Evolutionary conservation across 2,329 filamentous ascomycete genomes (phyloP), one percentile per base, ranked within the genome.

Genomic region (Colletotrichum tofieldiae): DNA sequence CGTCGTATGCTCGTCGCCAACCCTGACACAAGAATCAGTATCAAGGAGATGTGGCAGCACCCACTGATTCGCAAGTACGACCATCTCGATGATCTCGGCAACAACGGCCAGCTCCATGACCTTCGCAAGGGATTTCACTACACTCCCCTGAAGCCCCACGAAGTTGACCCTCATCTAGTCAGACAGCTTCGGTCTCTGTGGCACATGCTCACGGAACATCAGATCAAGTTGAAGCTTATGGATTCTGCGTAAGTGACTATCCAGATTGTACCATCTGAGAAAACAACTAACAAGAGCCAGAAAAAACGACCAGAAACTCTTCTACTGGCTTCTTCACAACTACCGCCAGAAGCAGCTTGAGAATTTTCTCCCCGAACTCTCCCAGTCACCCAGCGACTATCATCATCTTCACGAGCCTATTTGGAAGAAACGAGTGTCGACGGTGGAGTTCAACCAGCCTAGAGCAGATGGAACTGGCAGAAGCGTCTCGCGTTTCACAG

Each of bases 381-480:
- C 90, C n/a, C 93, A 96, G 79, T 98, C 96, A 0, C 89, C 92
- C 67, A 98, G 95, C 81, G 96, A 98, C 78, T 96, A 97, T 77
- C 96, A 98, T 77, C 94, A 97, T 77, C 88, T 93, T 47, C 87
- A 86, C 67, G 89, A 90, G 14, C 81, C 84, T 0, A 82, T 85
- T 37, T 89, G 90, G 85, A 88, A 86, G 74, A 91, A 88, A 77
- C 87, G 89, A 56, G 85, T 90, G 60, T 91, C 90, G 0, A 92
- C 90, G 0, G 87, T 89, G 73, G 85, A 91, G 74, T 92, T 92
- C 77, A 83, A 84, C 2, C 83, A 86, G 63, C 79, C 81, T 63
- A 84, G 80, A 37, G 79, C 77, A 41, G 85, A 83, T 67, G 86
- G 87, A 4, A 85, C 88, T 74, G 85, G 86, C 32, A 84, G 88